Conservation (phyloP, 176 grass and related monocot species). For the Triticum dicoccoides region DNA sequence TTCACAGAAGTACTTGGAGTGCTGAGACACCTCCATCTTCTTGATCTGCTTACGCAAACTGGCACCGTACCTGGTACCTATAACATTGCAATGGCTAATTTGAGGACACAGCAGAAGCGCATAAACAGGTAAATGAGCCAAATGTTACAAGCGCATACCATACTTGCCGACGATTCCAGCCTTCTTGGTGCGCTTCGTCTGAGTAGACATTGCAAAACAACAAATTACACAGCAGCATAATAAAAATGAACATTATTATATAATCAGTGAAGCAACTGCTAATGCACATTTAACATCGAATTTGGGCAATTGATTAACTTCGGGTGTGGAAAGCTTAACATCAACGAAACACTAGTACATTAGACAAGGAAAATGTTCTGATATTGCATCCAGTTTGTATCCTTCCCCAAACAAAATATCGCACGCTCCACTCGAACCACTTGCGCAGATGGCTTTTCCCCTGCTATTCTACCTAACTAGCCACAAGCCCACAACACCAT, state of each 20-base stretch:
- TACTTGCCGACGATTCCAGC: slow-evolving; percentile 92
- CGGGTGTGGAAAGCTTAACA: background rate
- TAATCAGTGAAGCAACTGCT: background rate
- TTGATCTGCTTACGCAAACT: slow-evolving; percentile 98
- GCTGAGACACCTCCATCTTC: slow-evolving; percentile 96
- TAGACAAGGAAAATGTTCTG: background rate
- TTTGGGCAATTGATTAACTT: background rate
- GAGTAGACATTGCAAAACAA: slow-evolving; percentile 25
- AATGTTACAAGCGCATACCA: slow-evolving; percentile 37
- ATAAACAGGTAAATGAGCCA: background rate
- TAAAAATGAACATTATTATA: background rate
- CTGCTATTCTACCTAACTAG: background rate
- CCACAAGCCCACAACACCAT: background rate
- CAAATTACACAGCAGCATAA: slow-evolving; percentile 4
- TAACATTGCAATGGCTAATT: background rate
- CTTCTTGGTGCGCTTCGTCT: slow-evolving; percentile 99
- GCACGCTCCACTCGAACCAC: background rate
- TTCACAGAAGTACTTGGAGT: slow-evolving; percentile 95
- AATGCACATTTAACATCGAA: background rate
- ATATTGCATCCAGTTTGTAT: background rate
- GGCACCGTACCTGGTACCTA: slow-evolving; percentile 92
- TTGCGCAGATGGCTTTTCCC: background rate
- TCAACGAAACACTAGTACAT: background rate
- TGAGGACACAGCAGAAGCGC: background rate
- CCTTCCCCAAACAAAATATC: background rate